These are phyloP conservation scores for Incumbomyces lentus DNA, from an alignment of 2,329 filamentous ascomycete genomes.

Conservation along the genomic window DNA sequence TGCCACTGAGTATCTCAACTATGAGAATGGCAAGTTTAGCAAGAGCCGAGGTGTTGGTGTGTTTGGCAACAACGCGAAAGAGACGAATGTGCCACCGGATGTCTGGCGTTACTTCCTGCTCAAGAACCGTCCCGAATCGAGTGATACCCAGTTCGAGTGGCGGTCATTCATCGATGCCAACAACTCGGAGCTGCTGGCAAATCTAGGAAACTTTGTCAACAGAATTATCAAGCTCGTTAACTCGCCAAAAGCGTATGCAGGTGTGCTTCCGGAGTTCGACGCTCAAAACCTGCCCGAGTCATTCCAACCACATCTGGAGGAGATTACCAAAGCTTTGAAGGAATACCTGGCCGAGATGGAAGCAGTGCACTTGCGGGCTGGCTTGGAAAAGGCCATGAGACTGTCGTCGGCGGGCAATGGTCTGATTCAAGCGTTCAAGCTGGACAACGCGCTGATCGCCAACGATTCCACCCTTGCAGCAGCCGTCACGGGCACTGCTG, in stretches of 20 bases:
- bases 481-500: slow-evolving; percentile 61
- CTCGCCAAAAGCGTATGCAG: slow-evolving; percentile 55
- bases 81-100: slow-evolving; percentile 72
- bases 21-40: slow-evolving; percentile 82
- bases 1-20: slow-evolving; percentile 82
- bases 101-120: slow-evolving; percentile 94
- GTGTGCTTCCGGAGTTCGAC: slow-evolving; percentile 53
- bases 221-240: slow-evolving; percentile 66
- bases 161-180: slow-evolving; percentile 70
- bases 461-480: slow-evolving; percentile 50
- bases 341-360: slow-evolving; percentile 50
- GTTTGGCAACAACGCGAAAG: slow-evolving; percentile 79
- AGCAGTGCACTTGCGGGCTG: slow-evolving; percentile 49
- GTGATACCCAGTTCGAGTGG: slow-evolving; percentile 88
- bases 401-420: slow-evolving; percentile 50
- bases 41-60: slow-evolving; percentile 85
- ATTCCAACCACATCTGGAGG: slow-evolving; percentile 31
- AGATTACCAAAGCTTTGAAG: slow-evolving; percentile 44
- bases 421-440: slow-evolving; percentile 48
- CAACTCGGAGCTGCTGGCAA: slow-evolving; percentile 76
- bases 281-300: slow-evolving; percentile 28
- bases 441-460: slow-evolving; percentile 52
- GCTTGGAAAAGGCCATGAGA: slow-evolving; percentile 44
- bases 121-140: slow-evolving; percentile 71
- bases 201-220: slow-evolving; percentile 64